These are phyloP conservation scores for Alternaria burnsii DNA, from an alignment of 2,329 filamentous ascomycete genomes.

Conservation along the genomic window DNA sequence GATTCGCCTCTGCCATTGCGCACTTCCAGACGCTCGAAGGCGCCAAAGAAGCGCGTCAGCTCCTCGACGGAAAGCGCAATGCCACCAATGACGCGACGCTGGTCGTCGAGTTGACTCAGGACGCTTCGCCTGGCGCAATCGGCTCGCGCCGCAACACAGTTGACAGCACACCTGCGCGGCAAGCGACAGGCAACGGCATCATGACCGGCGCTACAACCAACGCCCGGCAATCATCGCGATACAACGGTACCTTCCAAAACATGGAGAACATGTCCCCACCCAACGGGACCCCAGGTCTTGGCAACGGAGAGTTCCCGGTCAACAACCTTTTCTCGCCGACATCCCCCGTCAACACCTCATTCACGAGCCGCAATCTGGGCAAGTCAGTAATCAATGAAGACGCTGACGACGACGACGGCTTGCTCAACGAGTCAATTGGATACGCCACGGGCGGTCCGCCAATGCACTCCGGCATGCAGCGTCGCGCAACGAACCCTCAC, in stretches of 20 bases:
- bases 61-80: constrained; percentile 69
- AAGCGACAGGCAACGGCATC: constrained; percentile 56
- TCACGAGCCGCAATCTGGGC: constrained; percentile 68
- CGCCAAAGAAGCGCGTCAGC: constrained; percentile 66
- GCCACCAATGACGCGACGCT: constrained; percentile 68
- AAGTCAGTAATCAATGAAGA: constrained; percentile 77
- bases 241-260: constrained; percentile 68
- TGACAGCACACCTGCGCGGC: constrained; percentile 57
- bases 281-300: constrained; percentile 61
- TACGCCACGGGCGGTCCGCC: constrained; percentile 74
- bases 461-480: constrained; percentile 60
- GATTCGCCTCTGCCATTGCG: constrained; percentile 66
- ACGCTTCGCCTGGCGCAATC: constrained; percentile 44
- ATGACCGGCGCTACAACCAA: constrained; percentile 50
- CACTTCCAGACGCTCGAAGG: constrained; percentile 65
- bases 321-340: constrained; percentile 75
- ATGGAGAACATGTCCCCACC: constrained; percentile 70
- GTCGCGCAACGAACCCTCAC: constrained; percentile 76
- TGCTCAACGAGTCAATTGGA: constrained; percentile 76
- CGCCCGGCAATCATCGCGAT: constrained; percentile 65
- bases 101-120: constrained; percentile 64
- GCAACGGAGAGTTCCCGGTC: constrained; percentile 67
- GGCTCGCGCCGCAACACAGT: constrained; percentile 64
- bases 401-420: constrained; percentile 74
- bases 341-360: constrained; percentile 75